phyloP scores from a whole-genome alignment of 768 basidiomycete genomes.

The Leucosporidium scottii region DNA sequence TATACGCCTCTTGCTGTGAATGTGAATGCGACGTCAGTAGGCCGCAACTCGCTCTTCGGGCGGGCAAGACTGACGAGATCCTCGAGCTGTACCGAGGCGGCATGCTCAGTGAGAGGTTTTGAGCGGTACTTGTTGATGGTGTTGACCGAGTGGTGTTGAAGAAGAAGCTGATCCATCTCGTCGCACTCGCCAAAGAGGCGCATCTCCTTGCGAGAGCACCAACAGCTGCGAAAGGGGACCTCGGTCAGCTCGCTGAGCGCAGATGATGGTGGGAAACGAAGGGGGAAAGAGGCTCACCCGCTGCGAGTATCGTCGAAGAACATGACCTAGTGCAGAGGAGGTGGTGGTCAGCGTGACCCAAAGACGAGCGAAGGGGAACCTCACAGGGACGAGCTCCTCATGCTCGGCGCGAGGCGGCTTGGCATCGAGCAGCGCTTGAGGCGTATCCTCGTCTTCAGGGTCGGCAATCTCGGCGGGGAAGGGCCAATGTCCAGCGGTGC shows the following conservation, averaged over 20 bases:
- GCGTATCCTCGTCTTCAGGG: neutral
- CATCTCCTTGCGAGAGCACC: neutral
- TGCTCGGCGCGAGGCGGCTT: neutral
- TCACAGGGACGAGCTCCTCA: too few species aligned
- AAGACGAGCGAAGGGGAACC: too few species aligned
- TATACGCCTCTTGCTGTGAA: too few species aligned
- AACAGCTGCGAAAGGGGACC: constrained; percentile 1
- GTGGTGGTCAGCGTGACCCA: too few species aligned
- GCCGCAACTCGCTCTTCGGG: too few species aligned
- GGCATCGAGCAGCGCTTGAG: neutral
- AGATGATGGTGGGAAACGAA: neutral
- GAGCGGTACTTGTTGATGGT: neutral
- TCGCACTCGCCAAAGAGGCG: constrained; percentile 14
- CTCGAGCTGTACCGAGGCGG: too few species aligned
- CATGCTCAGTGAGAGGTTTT: too few species aligned
- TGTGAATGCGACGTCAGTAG: too few species aligned
- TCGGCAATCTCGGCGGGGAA: constrained; percentile 19
- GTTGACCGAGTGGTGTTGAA: neutral
- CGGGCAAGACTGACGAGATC: too few species aligned
- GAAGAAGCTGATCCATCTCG: constrained; percentile 16
- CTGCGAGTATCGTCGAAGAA: constrained; percentile 2
- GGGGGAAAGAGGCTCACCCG: neutral
- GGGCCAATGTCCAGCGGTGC: neutral
- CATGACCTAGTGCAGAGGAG: neutral
- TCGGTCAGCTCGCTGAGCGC: neutral